Percentiles rank a stretch among this genome's conserved stretches.
phyloP scores from a whole-genome alignment of 1,139 yeast species.

The Candida sanyaensis region DNA sequence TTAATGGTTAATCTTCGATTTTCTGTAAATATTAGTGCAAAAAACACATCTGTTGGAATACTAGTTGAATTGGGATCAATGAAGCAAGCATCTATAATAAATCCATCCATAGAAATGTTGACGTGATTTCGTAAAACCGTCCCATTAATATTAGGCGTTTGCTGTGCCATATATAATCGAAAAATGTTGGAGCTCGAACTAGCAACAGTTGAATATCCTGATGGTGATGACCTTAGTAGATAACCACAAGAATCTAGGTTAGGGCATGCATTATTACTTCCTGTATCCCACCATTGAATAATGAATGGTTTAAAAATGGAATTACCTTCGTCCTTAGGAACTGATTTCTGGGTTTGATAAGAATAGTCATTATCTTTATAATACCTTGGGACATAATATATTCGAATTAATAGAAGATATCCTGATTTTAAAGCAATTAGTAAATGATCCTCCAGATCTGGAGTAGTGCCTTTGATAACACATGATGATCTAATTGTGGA shows the following conservation, averaged over 20 bases:
- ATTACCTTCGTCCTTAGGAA: conserved; percentile 12
- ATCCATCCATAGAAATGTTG: conserved; percentile 45
- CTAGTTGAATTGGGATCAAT: conserved; percentile 32
- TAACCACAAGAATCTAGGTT: conserved; percentile 36
- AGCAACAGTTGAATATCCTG: conserved; percentile 43
- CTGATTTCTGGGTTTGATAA: conserved; percentile 12
- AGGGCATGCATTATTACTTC: conserved; percentile 20
- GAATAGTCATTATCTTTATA: conserved; percentile 29
- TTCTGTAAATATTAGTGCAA: conserved; percentile 38
- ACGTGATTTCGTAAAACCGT: conserved; percentile 38
- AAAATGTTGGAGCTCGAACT: conserved; percentile 39
- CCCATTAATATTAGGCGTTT: conserved; percentile 38
- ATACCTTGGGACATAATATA: conserved; percentile 36
- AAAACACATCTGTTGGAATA: conserved; percentile 30
- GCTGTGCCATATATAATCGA: conserved; percentile 38
- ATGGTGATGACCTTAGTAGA: conserved; percentile 25
- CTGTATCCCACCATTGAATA: conserved; percentile 55
- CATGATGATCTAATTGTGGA: conserved; percentile 40
- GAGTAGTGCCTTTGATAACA: conserved; percentile 21
- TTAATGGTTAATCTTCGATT: conserved; percentile 37
- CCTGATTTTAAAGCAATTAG: conserved; percentile 46
- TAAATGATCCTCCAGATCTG: conserved; percentile 41
- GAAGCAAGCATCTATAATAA: conserved; percentile 45
- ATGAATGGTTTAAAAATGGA: conserved; percentile 43
- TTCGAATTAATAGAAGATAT: conserved; percentile 36